A percentile compares a stretch with the other conserved stretches of the same genome.
Conservation (phyloP, 352 stramenopile species). For the Lagenidium giganteum region DNA sequence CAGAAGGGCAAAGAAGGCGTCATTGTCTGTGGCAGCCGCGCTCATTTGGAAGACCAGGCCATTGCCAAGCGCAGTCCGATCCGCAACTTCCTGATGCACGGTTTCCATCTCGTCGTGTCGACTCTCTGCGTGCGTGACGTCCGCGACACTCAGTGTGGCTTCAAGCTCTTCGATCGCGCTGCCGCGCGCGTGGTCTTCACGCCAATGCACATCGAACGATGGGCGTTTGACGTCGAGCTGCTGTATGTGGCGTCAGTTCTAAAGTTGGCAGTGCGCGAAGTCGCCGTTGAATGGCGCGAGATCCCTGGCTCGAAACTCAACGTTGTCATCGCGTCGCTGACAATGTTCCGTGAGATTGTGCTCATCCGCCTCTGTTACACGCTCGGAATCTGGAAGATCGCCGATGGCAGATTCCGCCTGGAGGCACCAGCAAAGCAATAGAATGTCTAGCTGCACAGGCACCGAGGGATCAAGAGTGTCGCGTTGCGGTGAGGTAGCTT, state of each 20-base stretch:
- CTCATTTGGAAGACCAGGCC: slow-evolving; percentile 71
- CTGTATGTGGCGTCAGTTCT: slow-evolving; percentile 65
- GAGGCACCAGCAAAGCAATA: too few relatives aligned
- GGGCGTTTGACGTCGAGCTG: slow-evolving; percentile 90
- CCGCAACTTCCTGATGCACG: slow-evolving; percentile 86
- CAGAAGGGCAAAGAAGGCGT: slow-evolving; percentile 33
- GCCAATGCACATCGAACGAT: slow-evolving; percentile 86
- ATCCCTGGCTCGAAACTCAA: slow-evolving; percentile 84
- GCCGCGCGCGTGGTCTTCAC: slow-evolving; percentile 74
- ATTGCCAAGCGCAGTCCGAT: slow-evolving; percentile 69
- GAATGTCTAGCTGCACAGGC: too few relatives aligned
- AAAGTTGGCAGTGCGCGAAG: slow-evolving; percentile 57
- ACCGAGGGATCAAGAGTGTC: background rate
- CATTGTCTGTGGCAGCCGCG: slow-evolving; percentile 83
- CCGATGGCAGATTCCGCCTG: slow-evolving; percentile 52
- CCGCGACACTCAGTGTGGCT: slow-evolving; percentile 90
- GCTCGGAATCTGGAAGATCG: slow-evolving; percentile 70
- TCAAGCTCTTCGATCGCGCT: slow-evolving; percentile 87
- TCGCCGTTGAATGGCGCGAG: slow-evolving; percentile 86
- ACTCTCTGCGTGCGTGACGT: slow-evolving; percentile 75
- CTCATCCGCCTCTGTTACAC: slow-evolving; percentile 82
- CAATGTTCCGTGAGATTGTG: slow-evolving; percentile 88
- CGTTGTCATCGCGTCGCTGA: slow-evolving; percentile 78
- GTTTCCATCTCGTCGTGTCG: slow-evolving; percentile 84
- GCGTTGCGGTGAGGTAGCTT: background rate